phyloP scores from a whole-genome alignment of 2,329 filamentous ascomycete genomes.

The Thelonectria discophora region DNA sequence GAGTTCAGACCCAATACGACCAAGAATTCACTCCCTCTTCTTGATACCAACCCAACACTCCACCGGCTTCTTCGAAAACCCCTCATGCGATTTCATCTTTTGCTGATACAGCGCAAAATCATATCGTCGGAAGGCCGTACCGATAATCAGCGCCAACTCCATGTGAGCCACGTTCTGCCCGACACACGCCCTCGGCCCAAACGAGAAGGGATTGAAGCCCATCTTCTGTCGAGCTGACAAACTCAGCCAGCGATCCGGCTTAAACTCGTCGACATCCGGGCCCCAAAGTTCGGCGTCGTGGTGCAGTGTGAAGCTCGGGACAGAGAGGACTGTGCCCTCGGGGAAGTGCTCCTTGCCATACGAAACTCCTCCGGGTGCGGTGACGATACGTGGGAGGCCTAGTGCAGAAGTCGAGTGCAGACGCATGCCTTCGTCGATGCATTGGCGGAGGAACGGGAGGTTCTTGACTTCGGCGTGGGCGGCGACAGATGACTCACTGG shows the following conservation, averaged over 20 bases:
- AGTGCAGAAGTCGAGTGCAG: constrained; percentile 26
- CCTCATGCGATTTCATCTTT: constrained; percentile 24
- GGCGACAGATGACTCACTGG: constrained; percentile 5
- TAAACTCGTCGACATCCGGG: constrained; percentile 23
- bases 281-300: constrained; percentile 27
- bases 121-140: constrained; percentile 22
- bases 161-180: constrained; percentile 29
- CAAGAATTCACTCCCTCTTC: constrained; percentile 9
- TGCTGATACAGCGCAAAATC: constrained; percentile 21
- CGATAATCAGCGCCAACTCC: constrained; percentile 25
- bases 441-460: constrained; percentile 21
- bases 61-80: constrained; percentile 27
- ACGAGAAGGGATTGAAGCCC: constrained; percentile 26
- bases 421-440: constrained; percentile 27
- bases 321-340: constrained; percentile 24
- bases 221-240: constrained; percentile 22
- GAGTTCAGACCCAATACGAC: no score
- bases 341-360: constrained; percentile 26
- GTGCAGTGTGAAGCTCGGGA: constrained; percentile 26
- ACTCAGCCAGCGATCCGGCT: constrained; percentile 23
- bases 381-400: constrained; percentile 26
- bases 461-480: constrained; percentile 21
- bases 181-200: constrained; percentile 26
- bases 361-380: constrained; percentile 12
- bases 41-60: constrained; percentile 28